Evolutionary conservation across 83 land plant species (phyloP).

Genomic region (Isoetes engelmannii): DNA sequence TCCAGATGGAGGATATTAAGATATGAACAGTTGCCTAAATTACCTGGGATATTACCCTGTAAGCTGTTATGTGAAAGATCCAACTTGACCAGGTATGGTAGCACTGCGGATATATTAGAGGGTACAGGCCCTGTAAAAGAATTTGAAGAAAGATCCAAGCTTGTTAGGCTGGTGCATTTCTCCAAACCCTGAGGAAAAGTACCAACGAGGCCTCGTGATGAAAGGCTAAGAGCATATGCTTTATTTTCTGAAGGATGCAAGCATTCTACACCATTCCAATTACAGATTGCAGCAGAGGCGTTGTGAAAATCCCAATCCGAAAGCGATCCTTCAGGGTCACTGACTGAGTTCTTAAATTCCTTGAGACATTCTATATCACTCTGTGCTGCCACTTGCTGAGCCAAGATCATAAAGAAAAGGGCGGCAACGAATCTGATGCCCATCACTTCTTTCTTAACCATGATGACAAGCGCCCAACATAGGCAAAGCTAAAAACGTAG

Average conservation of each 20-base stretch:
- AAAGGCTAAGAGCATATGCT: constrained; percentile 33
- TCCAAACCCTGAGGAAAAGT: constrained; percentile 35
- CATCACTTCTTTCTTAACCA: too few species aligned
- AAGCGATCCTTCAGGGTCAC: constrained; percentile 34
- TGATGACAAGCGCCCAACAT: too few species aligned
- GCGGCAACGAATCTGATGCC: too few species aligned
- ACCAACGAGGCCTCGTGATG: constrained; percentile 36
- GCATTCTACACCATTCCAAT: constrained; percentile 52
- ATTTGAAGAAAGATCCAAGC: constrained; percentile 54
- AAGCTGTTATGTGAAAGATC: constrained; percentile 49
- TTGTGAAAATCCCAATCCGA: constrained; percentile 45
- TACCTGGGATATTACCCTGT: constrained; percentile 44
- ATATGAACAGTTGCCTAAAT: constrained; percentile 39
- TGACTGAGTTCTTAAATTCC: constrained; percentile 30
- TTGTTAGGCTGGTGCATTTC: constrained; percentile 40
- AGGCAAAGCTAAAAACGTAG: too few species aligned
- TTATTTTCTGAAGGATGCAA: constrained; percentile 57
- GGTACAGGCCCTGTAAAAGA: constrained; percentile 42
- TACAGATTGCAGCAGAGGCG: constrained; percentile 43
- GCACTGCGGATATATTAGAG: constrained; percentile 30
- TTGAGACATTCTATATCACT: constrained; percentile 37
- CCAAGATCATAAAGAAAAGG: too few species aligned
- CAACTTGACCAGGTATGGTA: constrained; percentile 44
- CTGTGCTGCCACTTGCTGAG: background rate
- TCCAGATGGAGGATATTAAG: constrained; percentile 39